phyloP scores from a whole-genome alignment of 768 basidiomycete genomes.

The Suillus variegatus region DNA sequence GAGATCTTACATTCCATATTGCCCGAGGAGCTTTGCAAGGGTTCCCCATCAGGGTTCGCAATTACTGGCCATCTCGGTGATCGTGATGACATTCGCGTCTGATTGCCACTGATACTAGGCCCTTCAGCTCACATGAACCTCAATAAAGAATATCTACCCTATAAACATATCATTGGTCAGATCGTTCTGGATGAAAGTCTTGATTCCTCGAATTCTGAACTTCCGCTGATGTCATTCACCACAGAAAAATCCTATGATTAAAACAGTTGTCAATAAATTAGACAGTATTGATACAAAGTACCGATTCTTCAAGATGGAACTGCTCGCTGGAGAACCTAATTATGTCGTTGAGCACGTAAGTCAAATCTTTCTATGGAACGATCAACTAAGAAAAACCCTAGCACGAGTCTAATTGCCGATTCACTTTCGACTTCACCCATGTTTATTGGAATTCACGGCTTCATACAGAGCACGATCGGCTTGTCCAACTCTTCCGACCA shows the following conservation, averaged over 20 bases:
- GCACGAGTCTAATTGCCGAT: slow-evolving; percentile 84
- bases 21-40: slow-evolving; percentile 74
- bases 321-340: slow-evolving; percentile 88
- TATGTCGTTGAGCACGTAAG: slow-evolving; percentile 83
- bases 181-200: slow-evolving; percentile 83
- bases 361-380: slow-evolving; percentile 4
- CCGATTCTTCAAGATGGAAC: slow-evolving; percentile 95
- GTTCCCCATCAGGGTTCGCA: slow-evolving; percentile 86
- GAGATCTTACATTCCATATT: slow-evolving; percentile 83
- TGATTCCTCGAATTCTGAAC: neutral
- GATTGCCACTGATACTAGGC: slow-evolving; percentile 2
- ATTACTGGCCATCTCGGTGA: slow-evolving; percentile 88
- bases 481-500: slow-evolving; percentile 72
- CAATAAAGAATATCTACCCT: slow-evolving; percentile 87
- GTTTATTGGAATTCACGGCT: slow-evolving; percentile 99
- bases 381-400: slow-evolving; percentile 29
- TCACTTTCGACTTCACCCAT: slow-evolving; percentile 91
- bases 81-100: slow-evolving; percentile 18
- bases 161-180: slow-evolving; percentile 88
- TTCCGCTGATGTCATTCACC: slow-evolving; percentile 11
- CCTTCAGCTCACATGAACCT: slow-evolving; percentile 86
- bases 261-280: slow-evolving; percentile 95
- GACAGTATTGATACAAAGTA: slow-evolving; percentile 83
- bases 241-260: slow-evolving; percentile 84
- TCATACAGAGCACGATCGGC: slow-evolving; percentile 85